Conservation (phyloP, 495 filamentous ascomycete species). For the Penicillium argentinense region DNA sequence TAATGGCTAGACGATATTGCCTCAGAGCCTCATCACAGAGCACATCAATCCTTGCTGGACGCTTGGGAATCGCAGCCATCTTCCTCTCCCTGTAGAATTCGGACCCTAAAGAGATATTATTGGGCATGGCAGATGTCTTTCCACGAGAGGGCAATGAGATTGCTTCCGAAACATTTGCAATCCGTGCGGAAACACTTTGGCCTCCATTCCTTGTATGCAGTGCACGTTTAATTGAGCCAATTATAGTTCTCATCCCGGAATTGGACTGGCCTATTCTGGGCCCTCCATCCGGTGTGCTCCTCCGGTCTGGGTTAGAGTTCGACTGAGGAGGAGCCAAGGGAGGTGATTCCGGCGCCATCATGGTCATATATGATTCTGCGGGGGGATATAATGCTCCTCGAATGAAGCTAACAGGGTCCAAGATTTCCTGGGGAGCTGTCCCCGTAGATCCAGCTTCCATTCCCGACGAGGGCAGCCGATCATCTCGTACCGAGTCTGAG, state of each 20-base stretch:
- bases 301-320: constrained; percentile 26
- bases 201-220: constrained; percentile 64
- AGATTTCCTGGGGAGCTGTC: constrained; percentile 47
- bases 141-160: constrained; percentile 26
- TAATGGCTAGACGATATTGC: constrained; percentile 54
- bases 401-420: constrained; percentile 80
- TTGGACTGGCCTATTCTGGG: constrained; percentile 42
- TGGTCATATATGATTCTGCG: constrained; percentile 70
- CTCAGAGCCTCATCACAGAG: constrained; percentile 71
- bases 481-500: constrained; percentile 83
- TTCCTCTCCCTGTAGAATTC: constrained; percentile 47
- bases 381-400: constrained; percentile 79
- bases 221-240: constrained; percentile 87
- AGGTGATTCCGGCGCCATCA: constrained; percentile 64
- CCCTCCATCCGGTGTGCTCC: constrained; percentile 32
- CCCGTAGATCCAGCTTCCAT: constrained; percentile 10
- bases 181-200: constrained; percentile 42
- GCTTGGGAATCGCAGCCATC: constrained; percentile 33
- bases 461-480: constrained; percentile 54
- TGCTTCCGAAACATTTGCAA: constrained; percentile 34
- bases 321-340: constrained; percentile 34
- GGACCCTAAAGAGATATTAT: constrained; percentile 47
- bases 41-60: constrained; percentile 62
- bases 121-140: constrained; percentile 47
- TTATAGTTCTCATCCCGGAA: constrained; percentile 76